Conservation (phyloP, 495 filamentous ascomycete species). For the Penicillium manginii region DNA sequence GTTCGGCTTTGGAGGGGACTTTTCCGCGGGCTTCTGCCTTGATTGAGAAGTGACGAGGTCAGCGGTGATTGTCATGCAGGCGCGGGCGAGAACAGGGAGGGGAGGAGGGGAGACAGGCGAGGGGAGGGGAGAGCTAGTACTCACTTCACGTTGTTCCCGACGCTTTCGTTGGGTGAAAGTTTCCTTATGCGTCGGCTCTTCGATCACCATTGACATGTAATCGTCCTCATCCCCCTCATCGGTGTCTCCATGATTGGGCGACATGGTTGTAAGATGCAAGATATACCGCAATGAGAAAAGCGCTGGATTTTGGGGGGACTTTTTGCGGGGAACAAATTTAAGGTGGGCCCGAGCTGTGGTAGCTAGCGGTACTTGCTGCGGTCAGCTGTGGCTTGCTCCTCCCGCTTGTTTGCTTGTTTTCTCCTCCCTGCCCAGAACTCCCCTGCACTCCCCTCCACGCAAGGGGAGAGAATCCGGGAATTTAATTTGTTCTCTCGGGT, state of each 20-base stretch:
- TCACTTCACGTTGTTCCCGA: constrained; percentile 59
- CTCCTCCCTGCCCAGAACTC: neutral
- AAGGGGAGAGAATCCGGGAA: neutral
- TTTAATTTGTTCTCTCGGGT: neutral
- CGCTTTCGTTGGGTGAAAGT: constrained; percentile 59
- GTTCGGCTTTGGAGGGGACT: constrained; percentile 77
- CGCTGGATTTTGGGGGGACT: neutral
- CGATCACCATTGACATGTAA: constrained; percentile 67
- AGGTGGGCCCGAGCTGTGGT: neutral
- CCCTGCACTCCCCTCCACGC: neutral
- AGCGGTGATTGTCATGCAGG: too few species aligned
- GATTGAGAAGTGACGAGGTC: neutral
- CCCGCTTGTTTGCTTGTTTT: neutral
- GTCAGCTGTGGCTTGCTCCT: neutral
- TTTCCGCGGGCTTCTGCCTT: constrained; percentile 50
- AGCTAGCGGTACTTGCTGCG: too few species aligned
- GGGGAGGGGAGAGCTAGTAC: neutral
- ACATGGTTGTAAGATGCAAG: constrained; percentile 18
- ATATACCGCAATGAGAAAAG: neutral
- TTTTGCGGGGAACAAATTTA: constrained; percentile 30
- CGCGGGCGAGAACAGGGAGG: neutral
- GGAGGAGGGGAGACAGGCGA: neutral
- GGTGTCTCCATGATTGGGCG: constrained; percentile 7
- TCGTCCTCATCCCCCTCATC: constrained; percentile 56
- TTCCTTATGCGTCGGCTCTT: constrained; percentile 57